phyloP scores from a whole-genome alignment of 2,329 filamentous ascomycete species.

The Ophiocordyceps camponoti-rufipedis region DNA sequence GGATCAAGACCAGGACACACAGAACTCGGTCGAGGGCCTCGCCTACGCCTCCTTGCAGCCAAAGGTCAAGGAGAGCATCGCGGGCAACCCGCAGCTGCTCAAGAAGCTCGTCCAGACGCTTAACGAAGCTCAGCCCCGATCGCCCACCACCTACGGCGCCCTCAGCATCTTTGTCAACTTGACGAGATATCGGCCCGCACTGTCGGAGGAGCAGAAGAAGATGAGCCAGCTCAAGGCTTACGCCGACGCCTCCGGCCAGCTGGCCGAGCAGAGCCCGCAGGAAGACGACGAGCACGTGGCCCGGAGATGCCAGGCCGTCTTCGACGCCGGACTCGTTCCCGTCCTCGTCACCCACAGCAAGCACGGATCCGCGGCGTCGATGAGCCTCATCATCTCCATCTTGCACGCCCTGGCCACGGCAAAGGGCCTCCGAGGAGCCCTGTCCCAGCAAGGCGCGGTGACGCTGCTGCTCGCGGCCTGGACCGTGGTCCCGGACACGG shows the following conservation, averaged over 20 bases:
- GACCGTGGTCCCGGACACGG: constrained; percentile 38
- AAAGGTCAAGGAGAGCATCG: constrained; percentile 66
- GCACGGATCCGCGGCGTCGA: constrained; percentile 49
- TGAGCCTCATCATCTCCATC: constrained; percentile 58
- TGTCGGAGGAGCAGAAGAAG: constrained; percentile 82
- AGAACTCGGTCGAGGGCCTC: constrained; percentile 72
- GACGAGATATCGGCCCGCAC: constrained; percentile 56
- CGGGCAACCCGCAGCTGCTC: constrained; percentile 49
- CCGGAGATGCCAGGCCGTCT: constrained; percentile 56
- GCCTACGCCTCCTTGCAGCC: constrained; percentile 82
- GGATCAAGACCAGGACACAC: constrained; percentile 36
- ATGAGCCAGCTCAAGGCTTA: constrained; percentile 88
- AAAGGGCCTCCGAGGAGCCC: constrained; percentile 53
- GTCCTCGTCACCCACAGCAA: constrained; percentile 62
- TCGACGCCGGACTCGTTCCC: constrained; percentile 61
- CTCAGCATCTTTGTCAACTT: constrained; percentile 76
- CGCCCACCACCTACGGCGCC: constrained; percentile 64
- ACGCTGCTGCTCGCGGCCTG: constrained; percentile 62
- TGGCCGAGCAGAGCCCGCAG: constrained; percentile 43
- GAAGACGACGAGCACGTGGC: constrained; percentile 62
- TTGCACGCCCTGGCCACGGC: constrained; percentile 60
- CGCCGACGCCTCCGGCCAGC: constrained; percentile 61
- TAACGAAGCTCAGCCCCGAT: constrained; percentile 37
- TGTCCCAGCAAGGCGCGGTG: constrained; percentile 88
- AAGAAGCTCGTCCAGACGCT: constrained; percentile 49